These are phyloP conservation scores for Trypanosoma rangeli DNA, from an alignment of 208 protist genomes.

Conservation along the genomic window DNA sequence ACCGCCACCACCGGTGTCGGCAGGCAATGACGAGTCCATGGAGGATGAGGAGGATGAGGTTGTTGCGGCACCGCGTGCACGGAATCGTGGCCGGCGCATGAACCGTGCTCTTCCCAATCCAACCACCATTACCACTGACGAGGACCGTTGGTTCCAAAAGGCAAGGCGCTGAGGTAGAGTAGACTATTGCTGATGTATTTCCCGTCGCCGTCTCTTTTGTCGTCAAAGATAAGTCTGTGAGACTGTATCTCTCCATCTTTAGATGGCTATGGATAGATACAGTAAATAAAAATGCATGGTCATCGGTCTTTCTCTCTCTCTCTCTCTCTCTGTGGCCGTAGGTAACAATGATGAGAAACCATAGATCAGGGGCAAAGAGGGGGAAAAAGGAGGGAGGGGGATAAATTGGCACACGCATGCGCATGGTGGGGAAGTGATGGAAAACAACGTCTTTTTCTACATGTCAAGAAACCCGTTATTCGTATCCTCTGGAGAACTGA, in stretches of 20 bases:
- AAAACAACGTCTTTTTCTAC: background rate
- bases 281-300: background rate
- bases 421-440: background rate
- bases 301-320: too few relatives aligned
- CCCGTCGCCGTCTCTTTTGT: background rate
- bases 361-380: conserved; percentile 1
- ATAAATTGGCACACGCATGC: background rate
- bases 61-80: conserved; percentile 1
- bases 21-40: background rate
- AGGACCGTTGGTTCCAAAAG: conserved; percentile 26
- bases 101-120: conserved; percentile 1
- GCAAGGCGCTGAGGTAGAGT: conserved; percentile 6
- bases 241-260: too few relatives aligned
- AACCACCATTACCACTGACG: background rate
- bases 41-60: conserved; percentile 20
- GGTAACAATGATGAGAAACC: background rate
- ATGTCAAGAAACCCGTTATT: background rate
- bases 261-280: too few relatives aligned
- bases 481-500: background rate
- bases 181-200: background rate
- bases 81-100: conserved; percentile 19
- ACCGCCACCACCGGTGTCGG: background rate
- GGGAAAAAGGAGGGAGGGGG: background rate
- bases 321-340: background rate
- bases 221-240: background rate